These are phyloP conservation scores for Bifiguratus adelaidae DNA, from an alignment of 192 early-diverging fungal species.

Conservation along the genomic window DNA sequence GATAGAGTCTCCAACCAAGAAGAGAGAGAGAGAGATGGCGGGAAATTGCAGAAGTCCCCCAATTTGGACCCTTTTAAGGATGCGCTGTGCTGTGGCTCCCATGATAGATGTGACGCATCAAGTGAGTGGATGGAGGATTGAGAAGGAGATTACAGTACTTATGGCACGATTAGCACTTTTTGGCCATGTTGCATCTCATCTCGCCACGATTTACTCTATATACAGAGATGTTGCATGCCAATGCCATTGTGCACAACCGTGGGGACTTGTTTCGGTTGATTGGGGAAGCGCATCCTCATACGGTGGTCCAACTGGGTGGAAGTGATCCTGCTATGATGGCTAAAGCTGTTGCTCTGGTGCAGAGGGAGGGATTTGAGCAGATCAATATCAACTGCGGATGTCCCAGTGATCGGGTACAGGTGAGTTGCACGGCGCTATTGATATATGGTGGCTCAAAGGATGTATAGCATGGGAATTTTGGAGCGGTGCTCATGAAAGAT, in stretches of 20 bases:
- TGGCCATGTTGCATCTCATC: constrained; percentile 52
- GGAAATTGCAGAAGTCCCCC: no score
- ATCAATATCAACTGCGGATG: constrained; percentile 67
- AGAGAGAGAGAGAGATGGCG: no score
- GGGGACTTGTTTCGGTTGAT: constrained; percentile 31
- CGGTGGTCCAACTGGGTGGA: constrained; percentile 50
- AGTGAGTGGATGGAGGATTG: constrained; percentile 13
- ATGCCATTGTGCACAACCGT: constrained; percentile 27
- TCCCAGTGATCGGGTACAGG: constrained; percentile 57
- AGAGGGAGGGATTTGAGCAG: constrained; percentile 42
- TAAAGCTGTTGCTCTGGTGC: constrained; percentile 32
- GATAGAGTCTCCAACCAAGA: no score
- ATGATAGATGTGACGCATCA: constrained; percentile 72
- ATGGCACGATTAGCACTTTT: constrained; percentile 31
- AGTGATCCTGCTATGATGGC: constrained; percentile 33
- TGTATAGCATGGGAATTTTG: constrained; percentile 35
- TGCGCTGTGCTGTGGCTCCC: constrained; percentile 67
- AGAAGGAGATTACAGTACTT: not conserved
- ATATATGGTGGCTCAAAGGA: not conserved
- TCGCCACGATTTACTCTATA: constrained; percentile 54
- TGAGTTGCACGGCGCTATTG: constrained; percentile 9
- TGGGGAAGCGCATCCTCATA: constrained; percentile 26
- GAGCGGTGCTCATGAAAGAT: constrained; percentile 61
- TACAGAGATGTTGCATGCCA: constrained; percentile 64
- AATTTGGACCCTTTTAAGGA: no score